These are phyloP conservation scores for Podaxis sp. DNA, from an alignment of 768 basidiomycete genomes.

Conservation along the genomic window DNA sequence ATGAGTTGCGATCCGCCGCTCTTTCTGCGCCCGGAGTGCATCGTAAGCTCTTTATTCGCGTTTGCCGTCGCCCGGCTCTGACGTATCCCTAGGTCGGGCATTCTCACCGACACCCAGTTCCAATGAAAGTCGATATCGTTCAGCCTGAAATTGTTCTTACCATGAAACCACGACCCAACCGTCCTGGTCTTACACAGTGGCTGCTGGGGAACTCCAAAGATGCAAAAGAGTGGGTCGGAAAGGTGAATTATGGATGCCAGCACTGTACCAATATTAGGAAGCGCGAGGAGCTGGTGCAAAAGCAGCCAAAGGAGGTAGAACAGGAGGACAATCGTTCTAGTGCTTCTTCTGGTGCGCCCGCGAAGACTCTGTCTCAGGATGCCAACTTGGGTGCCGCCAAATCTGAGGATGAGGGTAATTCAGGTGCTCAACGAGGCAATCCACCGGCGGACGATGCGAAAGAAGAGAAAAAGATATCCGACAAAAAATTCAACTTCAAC, in stretches of 20 bases:
- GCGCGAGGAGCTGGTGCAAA: not conserved
- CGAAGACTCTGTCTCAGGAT: not conserved
- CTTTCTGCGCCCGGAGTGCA: slow-evolving; percentile 43
- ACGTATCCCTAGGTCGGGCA: slow-evolving; percentile 52
- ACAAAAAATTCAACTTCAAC: slow-evolving; percentile 42
- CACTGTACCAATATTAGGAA: slow-evolving; percentile 39
- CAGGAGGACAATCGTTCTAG: not conserved
- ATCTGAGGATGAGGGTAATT: not conserved
- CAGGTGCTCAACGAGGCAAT: not conserved
- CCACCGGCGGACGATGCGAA: not conserved
- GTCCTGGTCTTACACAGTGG: slow-evolving; percentile 18
- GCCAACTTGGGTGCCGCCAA: not conserved
- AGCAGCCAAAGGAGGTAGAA: not conserved
- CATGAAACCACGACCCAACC: not conserved
- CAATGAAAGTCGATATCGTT: slow-evolving; percentile 39
- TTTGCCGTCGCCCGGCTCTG: not conserved
- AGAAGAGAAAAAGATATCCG: slow-evolving; percentile 21
- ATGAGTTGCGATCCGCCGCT: slow-evolving; percentile 48
- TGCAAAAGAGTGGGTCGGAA: slow-evolving; percentile 28
- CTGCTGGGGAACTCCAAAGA: slow-evolving; percentile 19
- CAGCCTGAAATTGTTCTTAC: slow-evolving; percentile 14
- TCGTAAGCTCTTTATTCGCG: slow-evolving; percentile 36
- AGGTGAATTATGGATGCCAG: slow-evolving; percentile 50
- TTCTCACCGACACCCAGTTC: slow-evolving; percentile 56
- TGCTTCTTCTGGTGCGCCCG: not conserved